phyloP scores from a whole-genome alignment of 257 asterid species.

The Solanum pennellii region DNA sequence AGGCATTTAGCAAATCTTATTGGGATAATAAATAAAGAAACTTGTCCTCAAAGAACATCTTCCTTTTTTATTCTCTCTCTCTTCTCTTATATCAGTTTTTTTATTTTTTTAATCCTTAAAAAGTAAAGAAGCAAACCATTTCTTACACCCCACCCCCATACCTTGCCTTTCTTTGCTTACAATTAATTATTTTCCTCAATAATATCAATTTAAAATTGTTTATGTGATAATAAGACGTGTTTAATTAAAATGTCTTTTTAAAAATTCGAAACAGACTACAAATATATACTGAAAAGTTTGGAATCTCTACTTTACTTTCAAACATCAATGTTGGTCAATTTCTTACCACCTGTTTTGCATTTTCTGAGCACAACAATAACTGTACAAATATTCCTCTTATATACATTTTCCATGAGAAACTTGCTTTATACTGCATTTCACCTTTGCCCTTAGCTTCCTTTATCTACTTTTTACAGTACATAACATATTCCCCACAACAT shows the following conservation, averaged over 20 bases:
- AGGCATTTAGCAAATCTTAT: slow-evolving; percentile 14
- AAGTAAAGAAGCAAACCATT: slow-evolving; percentile 68
- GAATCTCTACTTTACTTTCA: slow-evolving; percentile 42
- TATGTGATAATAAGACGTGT: accelerated
- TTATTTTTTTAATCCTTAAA: slow-evolving; percentile 3
- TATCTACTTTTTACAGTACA: background rate
- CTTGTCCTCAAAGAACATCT: slow-evolving; percentile 41
- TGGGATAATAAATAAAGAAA: slow-evolving; percentile 31
- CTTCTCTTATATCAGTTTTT: background rate
- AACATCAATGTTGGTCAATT: slow-evolving; percentile 25
- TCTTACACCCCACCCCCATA: slow-evolving; percentile 26
- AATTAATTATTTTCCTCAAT: slow-evolving; percentile 24
- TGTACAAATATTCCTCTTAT: background rate
- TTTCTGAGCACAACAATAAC: background rate
- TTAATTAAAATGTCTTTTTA: too few relatives aligned
- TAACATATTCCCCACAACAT: background rate
- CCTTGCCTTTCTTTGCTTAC: slow-evolving; percentile 57
- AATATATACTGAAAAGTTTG: slow-evolving; percentile 33
- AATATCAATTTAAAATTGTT: background rate
- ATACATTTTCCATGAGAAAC: background rate
- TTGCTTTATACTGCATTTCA: background rate
- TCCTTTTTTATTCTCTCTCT: slow-evolving; percentile 1
- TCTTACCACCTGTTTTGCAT: slow-evolving; percentile 11
- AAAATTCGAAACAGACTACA: background rate
- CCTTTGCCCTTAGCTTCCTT: background rate